Percentiles rank a stretch among this genome's conserved stretches.
These are phyloP conservation scores for Suillus ampliporus DNA, from an alignment of 768 basidiomycete genomes.

Conservation along the genomic window DNA sequence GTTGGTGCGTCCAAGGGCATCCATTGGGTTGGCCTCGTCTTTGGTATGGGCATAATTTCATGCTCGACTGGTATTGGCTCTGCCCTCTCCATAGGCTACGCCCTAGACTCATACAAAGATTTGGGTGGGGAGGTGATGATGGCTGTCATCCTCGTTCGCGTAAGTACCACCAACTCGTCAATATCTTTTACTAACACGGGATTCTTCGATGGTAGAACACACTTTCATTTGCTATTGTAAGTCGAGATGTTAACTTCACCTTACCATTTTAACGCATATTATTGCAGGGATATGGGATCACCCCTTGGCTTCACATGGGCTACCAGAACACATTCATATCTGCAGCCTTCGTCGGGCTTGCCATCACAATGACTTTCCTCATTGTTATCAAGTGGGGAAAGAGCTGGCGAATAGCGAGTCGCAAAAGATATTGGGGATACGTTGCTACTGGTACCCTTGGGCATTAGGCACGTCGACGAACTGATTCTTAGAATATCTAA, in stretches of 20 bases:
- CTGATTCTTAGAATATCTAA: no score
- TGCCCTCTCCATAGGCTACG: slow-evolving; percentile 24
- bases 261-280: background rate
- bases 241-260: background rate
- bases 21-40: slow-evolving; percentile 20
- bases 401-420: slow-evolving; percentile 22
- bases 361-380: slow-evolving; percentile 27
- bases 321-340: slow-evolving; percentile 25
- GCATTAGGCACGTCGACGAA: slow-evolving; percentile 5
- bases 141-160: slow-evolving; percentile 27
- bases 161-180: slow-evolving; percentile 7
- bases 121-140: slow-evolving; percentile 26
- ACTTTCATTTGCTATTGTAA: slow-evolving; percentile 25
- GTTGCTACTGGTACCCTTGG: slow-evolving; percentile 23
- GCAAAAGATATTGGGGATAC: slow-evolving; percentile 23
- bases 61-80: slow-evolving; percentile 28
- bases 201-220: slow-evolving; percentile 18
- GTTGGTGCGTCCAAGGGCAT: slow-evolving; percentile 25
- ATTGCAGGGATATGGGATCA: slow-evolving; percentile 25
- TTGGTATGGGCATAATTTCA: slow-evolving; percentile 28
- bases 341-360: slow-evolving; percentile 24
- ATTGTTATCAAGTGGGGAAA: slow-evolving; percentile 23
- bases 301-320: slow-evolving; percentile 27
- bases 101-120: slow-evolving; percentile 27
- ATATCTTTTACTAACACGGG: background rate